Conservation (phyloP, 176 grass and related monocot genomes). For the Leersia perrieri region DNA sequence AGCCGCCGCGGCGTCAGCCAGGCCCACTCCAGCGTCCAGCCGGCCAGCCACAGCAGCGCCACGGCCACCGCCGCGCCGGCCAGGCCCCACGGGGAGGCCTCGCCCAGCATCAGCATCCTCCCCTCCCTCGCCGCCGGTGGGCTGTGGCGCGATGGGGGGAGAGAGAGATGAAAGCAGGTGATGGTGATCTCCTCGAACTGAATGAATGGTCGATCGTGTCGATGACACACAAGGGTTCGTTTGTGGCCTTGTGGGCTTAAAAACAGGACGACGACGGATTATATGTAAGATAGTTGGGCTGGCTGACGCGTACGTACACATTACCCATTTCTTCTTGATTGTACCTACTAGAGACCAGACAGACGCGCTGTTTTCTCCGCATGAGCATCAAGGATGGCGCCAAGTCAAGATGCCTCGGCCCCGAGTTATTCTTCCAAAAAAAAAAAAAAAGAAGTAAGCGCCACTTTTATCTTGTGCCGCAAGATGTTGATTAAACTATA, state of each 20-base stretch:
- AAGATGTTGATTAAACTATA: too few relatives aligned
- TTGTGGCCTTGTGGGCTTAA: neutral
- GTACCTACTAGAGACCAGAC: too few relatives aligned
- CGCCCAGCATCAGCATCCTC: neutral
- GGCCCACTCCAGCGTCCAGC: conserved; percentile 35
- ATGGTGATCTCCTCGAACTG: neutral
- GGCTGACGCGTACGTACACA: too few relatives aligned
- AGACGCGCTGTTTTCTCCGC: too few relatives aligned
- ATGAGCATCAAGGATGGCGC: too few relatives aligned
- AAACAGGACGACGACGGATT: too few relatives aligned
- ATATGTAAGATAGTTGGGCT: neutral
- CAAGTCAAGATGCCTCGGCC: neutral
- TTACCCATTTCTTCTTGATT: too few relatives aligned
- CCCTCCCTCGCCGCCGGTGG: neutral
- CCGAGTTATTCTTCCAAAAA: neutral
- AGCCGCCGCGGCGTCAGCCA: conserved; percentile 58
- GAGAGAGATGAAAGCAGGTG: neutral
- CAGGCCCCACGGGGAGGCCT: conserved; percentile 27
- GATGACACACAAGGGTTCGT: too few relatives aligned
- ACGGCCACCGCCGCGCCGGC: conserved; percentile 8
- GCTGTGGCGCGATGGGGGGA: neutral
- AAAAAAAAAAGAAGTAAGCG: too few relatives aligned
- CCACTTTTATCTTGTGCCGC: too few relatives aligned
- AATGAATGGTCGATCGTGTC: neutral
- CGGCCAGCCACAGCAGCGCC: conserved; percentile 33